Evolutionary conservation across 148 eudicot genomes (phyloP).

Genomic region (Camellia sinensis): DNA sequence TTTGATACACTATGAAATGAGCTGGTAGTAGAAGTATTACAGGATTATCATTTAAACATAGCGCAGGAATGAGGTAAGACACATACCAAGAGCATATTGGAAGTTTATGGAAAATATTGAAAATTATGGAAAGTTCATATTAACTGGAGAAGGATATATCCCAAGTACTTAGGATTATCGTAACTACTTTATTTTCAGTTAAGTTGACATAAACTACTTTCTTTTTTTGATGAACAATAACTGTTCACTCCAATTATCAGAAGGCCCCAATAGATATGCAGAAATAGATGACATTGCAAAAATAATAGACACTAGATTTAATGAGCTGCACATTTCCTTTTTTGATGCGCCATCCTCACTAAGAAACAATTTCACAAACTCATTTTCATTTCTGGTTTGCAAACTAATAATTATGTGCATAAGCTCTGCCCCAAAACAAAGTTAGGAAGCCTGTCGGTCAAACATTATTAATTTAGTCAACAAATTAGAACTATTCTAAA

Average conservation of each 20-base stretch:
- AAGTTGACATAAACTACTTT: not conserved
- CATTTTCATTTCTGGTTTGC: not conserved
- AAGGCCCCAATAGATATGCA: not conserved
- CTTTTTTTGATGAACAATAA: not conserved
- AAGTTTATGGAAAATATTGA: too few relatives aligned
- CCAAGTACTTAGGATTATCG: too few relatives aligned
- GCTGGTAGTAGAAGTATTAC: not conserved
- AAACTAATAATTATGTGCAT: not conserved
- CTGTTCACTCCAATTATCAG: not conserved
- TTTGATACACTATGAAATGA: not conserved
- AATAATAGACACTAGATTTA: not conserved
- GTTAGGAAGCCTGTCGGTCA: slow-evolving; percentile 23
- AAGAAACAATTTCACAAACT: not conserved
- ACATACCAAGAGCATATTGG: not conserved
- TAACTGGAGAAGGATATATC: too few relatives aligned
- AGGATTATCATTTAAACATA: not conserved
- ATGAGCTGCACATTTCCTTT: not conserved
- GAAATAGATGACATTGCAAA: not conserved
- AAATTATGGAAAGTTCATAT: too few relatives aligned
- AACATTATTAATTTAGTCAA: slow-evolving; percentile 11
- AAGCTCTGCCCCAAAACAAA: slow-evolving; percentile 22
- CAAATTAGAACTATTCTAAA: not conserved
- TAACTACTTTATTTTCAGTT: not conserved
- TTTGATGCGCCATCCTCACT: not conserved
- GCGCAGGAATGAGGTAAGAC: not conserved